Base-by-base conservation (phyloP, 345 rosid species). In the Corchorus olitorius region DNA sequence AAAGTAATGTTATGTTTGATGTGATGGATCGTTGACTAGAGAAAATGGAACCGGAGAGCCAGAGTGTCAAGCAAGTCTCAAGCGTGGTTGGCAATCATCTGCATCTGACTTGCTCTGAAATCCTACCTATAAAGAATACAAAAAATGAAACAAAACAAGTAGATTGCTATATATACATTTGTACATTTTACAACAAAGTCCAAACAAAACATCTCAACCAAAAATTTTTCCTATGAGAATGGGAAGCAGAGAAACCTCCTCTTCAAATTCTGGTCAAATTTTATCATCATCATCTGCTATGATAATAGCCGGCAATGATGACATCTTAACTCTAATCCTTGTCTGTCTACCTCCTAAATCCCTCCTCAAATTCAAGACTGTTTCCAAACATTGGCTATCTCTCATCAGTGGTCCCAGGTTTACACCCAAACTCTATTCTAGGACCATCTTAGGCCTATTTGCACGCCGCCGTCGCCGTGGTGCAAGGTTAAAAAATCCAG, bases 351-450 rank as follows among this genome's bases (percentile, higher is more conserved):
- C 84, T 0, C 45, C 77, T 34, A 83, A 75, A 73, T 80, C 82
- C 33, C 70, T 86, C 35, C 60, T 83, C 72, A 81, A 70, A 55
- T 83, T 86, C 81, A 86, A 83, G 61, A 59, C 62, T 0, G 82
- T 81, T 0, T 86, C 87, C 5, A 81, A 83, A 48, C 61, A 73
- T 48, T 81, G 81, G 85, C 81, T 83, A 5, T 81, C 79, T 41
- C 75, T 81, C 77, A 79, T 86, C 41, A 45, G 82, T 4, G 56
- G 62, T 39, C 83, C 86, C 35, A 5, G 15, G 13, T 81, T 83
- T 68, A 60, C 48, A 52, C 78, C 20, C 39, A 56, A 17, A 45
- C 64, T 35, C 2, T n/a, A 33, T 17, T 65, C 39, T 8, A 34
- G 16, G 2, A 15, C 76, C 50, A 56, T 74, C 54, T 60, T 75